Conservation (phyloP, 2,329 filamentous ascomycete species). For the Rhinocladiella similis region DNA sequence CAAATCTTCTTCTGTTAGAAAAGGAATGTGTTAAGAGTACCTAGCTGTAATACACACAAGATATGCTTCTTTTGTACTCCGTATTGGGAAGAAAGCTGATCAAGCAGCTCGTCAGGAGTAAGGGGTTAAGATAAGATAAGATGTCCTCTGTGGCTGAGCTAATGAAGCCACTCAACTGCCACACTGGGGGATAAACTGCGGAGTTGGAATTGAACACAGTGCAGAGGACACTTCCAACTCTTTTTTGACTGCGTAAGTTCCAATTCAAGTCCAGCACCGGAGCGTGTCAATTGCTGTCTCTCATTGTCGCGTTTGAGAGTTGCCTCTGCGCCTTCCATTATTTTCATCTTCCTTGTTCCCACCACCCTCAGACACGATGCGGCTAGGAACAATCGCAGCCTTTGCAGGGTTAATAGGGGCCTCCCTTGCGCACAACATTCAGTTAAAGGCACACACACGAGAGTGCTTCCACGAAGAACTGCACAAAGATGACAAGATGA, state of each 20-base stretch:
- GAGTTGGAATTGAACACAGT: neutral
- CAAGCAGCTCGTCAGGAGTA: no score
- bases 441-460: constrained; percentile 85
- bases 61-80: no score
- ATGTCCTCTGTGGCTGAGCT: no score
- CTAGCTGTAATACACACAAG: no score
- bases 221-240: neutral
- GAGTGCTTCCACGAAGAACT: constrained; percentile 97
- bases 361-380: constrained; percentile 36
- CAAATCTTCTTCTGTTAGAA: no score
- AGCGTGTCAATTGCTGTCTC: neutral
- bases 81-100: no score
- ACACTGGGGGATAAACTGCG: neutral
- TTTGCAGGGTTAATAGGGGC: constrained; percentile 60
- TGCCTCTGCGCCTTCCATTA: no score
- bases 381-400: constrained; percentile 48
- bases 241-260: neutral
- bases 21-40: no score
- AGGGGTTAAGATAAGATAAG: no score
- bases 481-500: constrained; percentile 96
- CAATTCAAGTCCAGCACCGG: neutral
- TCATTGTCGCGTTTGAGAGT: neutral
- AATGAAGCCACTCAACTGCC: no score
- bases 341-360: neutral
- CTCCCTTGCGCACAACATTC: constrained; percentile 86